Conservation (phyloP, 192 early-diverging fungal species). For the Backusella morwellensis region DNA sequence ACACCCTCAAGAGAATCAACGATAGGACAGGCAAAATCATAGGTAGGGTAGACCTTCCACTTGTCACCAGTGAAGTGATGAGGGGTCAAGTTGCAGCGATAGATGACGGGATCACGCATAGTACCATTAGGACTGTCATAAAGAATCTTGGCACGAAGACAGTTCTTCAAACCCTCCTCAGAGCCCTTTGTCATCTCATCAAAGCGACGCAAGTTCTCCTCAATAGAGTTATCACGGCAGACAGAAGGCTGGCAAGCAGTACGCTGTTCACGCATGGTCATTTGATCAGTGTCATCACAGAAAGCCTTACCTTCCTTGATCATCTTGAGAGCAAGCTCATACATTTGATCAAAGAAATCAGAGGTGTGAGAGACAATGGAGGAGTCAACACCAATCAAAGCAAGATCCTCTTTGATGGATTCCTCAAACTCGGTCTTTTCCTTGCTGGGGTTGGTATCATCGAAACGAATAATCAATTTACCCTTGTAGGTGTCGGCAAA, state of each 20-base stretch:
- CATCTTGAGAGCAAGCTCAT: constrained; percentile 79
- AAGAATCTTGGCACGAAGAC: constrained; percentile 95
- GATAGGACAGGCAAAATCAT: constrained; percentile 98
- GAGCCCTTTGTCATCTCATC: constrained; percentile 91
- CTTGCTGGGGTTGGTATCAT: constrained; percentile 98
- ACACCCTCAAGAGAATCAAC: constrained; percentile 97
- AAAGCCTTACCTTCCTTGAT: constrained; percentile 91
- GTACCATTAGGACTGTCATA: constrained; percentile 86
- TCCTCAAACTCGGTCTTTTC: constrained; percentile 97
- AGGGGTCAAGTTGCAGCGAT: constrained; percentile 86
- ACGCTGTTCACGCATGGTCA: constrained; percentile 87
- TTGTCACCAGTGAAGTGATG: constrained; percentile 89
- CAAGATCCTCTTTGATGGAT: constrained; percentile 90
- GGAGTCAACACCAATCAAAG: constrained; percentile 80
- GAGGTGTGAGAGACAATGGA: constrained; percentile 86
- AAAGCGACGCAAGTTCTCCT: constrained; percentile 89
- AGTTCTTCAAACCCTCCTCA: constrained; percentile 76
- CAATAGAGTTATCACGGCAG: constrained; percentile 81
- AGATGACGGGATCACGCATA: constrained; percentile 96
- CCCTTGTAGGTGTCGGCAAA: constrained; percentile 91
- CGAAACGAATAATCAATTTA: constrained; percentile 93
- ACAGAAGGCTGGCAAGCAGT: constrained; percentile 78
- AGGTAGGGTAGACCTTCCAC: constrained; percentile 98
- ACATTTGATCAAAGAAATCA: constrained; percentile 87
- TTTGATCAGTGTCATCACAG: constrained; percentile 87